A percentile compares a stretch with the other conserved stretches of the same genome.
These are phyloP conservation scores for Leishmania lainsoni DNA, from an alignment of 208 protist species.

Conservation along the genomic window DNA sequence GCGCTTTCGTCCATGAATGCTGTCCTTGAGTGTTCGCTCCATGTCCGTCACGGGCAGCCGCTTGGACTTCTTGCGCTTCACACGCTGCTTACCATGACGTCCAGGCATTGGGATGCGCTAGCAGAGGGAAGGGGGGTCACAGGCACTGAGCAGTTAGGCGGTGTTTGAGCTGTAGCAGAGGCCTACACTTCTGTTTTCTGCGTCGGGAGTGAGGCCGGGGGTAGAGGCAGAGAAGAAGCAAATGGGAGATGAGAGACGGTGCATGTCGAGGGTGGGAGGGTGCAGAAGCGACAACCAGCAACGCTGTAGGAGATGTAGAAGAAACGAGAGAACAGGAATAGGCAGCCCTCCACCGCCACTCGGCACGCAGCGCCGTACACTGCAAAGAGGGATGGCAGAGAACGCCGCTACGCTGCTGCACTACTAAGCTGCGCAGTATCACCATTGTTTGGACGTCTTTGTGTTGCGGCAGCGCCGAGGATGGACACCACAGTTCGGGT, in stretches of 20 bases:
- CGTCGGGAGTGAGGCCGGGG: not conserved
- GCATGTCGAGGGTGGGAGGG: not conserved
- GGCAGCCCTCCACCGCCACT: not conserved
- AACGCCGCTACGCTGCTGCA: not conserved
- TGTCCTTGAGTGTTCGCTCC: slow-evolving; percentile 88
- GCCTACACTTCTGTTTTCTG: not conserved
- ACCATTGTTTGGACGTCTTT: not conserved
- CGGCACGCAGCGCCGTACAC: not conserved
- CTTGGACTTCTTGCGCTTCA: slow-evolving; percentile 91
- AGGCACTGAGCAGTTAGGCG: not conserved
- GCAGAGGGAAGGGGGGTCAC: not conserved
- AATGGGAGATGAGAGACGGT: not conserved
- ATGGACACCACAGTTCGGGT: not conserved
- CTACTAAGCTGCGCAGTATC: not conserved
- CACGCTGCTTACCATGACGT: slow-evolving; percentile 86
- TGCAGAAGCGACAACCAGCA: not conserved
- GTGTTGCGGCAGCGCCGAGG: not conserved
- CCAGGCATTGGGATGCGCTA: slow-evolving; percentile 69
- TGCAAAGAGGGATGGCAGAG: not conserved
- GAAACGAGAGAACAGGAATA: not conserved
- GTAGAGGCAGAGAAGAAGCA: not conserved
- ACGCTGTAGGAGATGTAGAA: not conserved
- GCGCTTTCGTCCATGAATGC: slow-evolving; percentile 82
- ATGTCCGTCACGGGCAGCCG: slow-evolving; percentile 77
- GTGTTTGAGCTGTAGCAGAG: not conserved